phyloP scores from a whole-genome alignment of 805 yeast genomes.

The Wickerhamomyces alni region DNA sequence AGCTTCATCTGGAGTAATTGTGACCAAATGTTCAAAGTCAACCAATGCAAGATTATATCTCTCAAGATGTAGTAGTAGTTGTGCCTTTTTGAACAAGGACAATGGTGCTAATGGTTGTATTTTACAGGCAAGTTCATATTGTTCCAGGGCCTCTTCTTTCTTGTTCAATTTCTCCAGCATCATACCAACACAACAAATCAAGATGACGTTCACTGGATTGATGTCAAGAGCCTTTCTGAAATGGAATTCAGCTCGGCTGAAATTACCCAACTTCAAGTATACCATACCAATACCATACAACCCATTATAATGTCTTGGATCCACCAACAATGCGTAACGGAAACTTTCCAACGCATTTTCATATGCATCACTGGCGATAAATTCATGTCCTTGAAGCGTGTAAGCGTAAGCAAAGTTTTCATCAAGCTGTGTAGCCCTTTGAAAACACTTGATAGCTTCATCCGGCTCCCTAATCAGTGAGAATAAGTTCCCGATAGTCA shows the following conservation, averaged over 20 bases:
- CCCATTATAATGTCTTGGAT: conserved; percentile 86
- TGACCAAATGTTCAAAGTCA: conserved; percentile 66
- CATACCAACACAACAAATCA: conserved; percentile 92
- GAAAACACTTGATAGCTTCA: conserved; percentile 84
- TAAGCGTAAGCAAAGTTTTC: conserved; percentile 78
- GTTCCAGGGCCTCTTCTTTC: conserved; percentile 66
- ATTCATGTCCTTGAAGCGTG: conserved; percentile 92
- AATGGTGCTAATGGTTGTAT: conserved; percentile 82
- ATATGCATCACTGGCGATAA: conserved; percentile 79
- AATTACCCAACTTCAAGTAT: conserved; percentile 78
- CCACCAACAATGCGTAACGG: conserved; percentile 68
- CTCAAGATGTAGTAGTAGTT: conserved; percentile 65
- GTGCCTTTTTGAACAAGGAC: conserved; percentile 86
- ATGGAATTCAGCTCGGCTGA: conserved; percentile 76
- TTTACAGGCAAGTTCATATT: conserved; percentile 77
- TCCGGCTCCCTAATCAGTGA: conserved; percentile 80
- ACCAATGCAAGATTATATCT: conserved; percentile 65
- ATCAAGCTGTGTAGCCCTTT: conserved; percentile 65
- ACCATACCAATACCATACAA: conserved; percentile 96
- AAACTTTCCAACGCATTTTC: conserved; percentile 84
- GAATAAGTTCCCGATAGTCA: conserved; percentile 82
- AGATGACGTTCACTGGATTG: conserved; percentile 84
- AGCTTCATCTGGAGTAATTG: conserved; percentile 90
- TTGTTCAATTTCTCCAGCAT: conserved; percentile 74
- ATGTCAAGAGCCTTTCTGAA: conserved; percentile 83